Evolutionary conservation across 2,329 filamentous ascomycete species (phyloP).

Genomic region (Xylariaceae sp.): DNA sequence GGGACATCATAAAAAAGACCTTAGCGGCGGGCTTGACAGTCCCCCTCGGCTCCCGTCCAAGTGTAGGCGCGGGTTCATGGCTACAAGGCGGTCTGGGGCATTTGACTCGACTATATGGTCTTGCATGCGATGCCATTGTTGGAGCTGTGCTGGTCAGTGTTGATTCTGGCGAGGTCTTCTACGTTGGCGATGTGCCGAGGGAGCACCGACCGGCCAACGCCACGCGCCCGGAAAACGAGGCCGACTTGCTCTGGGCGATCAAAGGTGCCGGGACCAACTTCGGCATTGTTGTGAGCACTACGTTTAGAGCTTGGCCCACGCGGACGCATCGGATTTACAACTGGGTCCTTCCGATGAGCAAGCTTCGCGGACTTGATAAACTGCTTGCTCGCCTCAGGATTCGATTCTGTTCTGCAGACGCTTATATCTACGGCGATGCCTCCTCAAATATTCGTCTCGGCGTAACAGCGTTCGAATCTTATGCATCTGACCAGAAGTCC

Average conservation of each 20-base stretch:
- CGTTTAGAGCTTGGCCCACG: conserved; percentile 43
- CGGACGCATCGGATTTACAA: conserved; percentile 37
- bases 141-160: conserved; percentile 55
- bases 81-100: conserved; percentile 62
- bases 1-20: conserved; percentile 46
- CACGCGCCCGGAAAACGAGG: conserved; percentile 42
- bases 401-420: conserved; percentile 45
- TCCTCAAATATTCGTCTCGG: conserved; percentile 44
- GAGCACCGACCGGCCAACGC: conserved; percentile 39
- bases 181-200: conserved; percentile 46
- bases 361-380: conserved; percentile 35
- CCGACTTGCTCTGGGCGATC: conserved; percentile 51
- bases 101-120: conserved; percentile 49
- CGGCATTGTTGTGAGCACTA: conserved; percentile 51
- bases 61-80: conserved; percentile 58
- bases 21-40: conserved; percentile 48
- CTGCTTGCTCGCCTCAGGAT: conserved; percentile 37
- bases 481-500: conserved; percentile 17
- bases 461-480: conserved; percentile 44
- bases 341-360: conserved; percentile 37
- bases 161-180: conserved; percentile 42
- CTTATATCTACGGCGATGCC: conserved; percentile 49
- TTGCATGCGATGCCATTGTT: conserved; percentile 55
- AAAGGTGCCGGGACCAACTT: conserved; percentile 57
- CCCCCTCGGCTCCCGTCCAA: conserved; percentile 56